These are phyloP conservation scores for Ascochyta fabae DNA, from an alignment of 2,329 filamentous ascomycete species.

Conservation along the genomic window DNA sequence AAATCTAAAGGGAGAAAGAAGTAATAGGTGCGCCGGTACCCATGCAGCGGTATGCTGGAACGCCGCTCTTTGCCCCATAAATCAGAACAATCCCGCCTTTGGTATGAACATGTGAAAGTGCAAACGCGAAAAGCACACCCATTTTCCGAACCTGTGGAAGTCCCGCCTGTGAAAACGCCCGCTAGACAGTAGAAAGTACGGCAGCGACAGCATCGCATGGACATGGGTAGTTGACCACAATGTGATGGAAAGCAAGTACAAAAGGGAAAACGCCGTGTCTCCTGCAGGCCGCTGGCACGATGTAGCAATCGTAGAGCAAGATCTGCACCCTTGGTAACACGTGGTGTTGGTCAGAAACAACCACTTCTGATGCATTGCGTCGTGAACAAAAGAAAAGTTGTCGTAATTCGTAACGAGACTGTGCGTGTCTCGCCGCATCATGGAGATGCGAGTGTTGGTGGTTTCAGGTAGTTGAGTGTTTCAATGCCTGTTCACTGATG, in stretches of 20 bases:
- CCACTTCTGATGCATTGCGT: conserved; percentile 21
- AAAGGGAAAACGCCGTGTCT: conserved; percentile 4
- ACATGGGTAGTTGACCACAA: neutral
- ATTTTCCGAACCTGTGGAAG: conserved; percentile 38
- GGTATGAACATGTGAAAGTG: conserved; percentile 31
- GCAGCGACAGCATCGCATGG: neutral
- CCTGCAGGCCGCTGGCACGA: neutral
- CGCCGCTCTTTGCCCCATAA: conserved; percentile 23
- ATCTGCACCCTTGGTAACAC: conserved; percentile 1
- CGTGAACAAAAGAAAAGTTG: conserved; percentile 22
- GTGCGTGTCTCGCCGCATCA: conserved; percentile 1
- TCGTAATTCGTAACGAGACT: conserved; percentile 29
- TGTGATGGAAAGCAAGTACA: conserved; percentile 6
- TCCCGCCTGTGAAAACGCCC: conserved; percentile 36
- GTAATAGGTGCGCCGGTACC: conserved; percentile 18
- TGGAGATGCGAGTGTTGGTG: neutral
- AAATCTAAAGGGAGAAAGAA: conserved; percentile 4
- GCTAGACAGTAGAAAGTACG: conserved; percentile 15
- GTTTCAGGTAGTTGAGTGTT: neutral
- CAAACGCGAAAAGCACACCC: conserved; percentile 13
- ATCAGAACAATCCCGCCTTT: conserved; percentile 20
- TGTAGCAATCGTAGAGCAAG: neutral
- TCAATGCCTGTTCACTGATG: conserved; percentile 28
- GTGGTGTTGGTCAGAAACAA: conserved; percentile 3
- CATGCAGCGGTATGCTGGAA: conserved; percentile 31